A percentile compares a stretch with the other conserved stretches of the same genome.
Evolutionary conservation across 108 stramenopile genomes (phyloP).

Genomic region (Stephanodiscus minutulus): DNA sequence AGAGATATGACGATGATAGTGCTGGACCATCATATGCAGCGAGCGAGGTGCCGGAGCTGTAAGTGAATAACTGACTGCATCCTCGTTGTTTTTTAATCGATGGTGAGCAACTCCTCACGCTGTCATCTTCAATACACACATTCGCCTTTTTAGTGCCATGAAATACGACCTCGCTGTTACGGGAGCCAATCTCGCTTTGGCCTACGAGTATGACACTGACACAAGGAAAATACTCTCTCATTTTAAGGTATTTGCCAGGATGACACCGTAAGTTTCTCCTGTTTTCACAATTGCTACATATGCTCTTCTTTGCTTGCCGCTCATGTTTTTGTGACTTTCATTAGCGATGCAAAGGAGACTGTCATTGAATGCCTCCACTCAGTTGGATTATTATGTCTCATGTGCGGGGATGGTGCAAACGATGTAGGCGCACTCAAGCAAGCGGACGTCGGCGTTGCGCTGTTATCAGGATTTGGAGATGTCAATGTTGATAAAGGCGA

Average conservation of each 20-base stretch:
- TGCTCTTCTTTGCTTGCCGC: no score
- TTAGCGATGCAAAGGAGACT: conserved; percentile 95
- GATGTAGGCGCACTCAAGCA: conserved; percentile 88
- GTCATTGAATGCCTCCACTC: conserved; percentile 90
- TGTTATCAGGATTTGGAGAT: conserved; percentile 93
- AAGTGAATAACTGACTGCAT: neutral
- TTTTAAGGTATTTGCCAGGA: conserved; percentile 95
- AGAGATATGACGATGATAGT: conserved; percentile 82
- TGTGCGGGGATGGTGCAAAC: conserved; percentile 99
- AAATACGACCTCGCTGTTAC: conserved; percentile 86
- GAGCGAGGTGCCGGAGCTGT: conserved; percentile 60
- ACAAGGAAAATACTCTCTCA: conserved; percentile 73
- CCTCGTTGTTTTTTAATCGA: neutral
- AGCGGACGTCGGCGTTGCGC: conserved; percentile 94
- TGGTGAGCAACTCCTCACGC: neutral
- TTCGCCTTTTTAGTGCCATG: conserved; percentile 27
- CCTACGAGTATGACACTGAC: conserved; percentile 73
- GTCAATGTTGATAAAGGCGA: conserved; percentile 87
- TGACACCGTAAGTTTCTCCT: no score
- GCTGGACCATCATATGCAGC: conserved; percentile 61
- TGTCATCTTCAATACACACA: neutral
- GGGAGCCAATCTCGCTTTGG: conserved; percentile 72
- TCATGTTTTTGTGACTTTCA: no score
- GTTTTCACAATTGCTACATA: no score
- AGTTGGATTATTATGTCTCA: conserved; percentile 82